Evolutionary conservation across 2,329 filamentous ascomycete species (phyloP).

Genomic region (Trichoderma sp.): DNA sequence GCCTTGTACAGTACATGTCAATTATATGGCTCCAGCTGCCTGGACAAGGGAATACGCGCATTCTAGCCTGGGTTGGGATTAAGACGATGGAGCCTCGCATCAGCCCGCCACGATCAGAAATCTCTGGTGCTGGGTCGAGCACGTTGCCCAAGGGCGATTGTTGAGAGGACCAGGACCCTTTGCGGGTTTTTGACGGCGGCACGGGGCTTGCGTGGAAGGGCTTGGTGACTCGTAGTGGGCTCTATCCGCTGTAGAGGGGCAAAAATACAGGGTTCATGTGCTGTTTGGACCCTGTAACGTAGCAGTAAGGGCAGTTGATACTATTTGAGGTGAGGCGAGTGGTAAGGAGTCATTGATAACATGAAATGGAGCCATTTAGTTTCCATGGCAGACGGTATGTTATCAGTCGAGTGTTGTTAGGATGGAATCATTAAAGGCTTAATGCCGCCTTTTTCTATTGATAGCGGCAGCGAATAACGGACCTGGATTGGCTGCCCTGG

Average conservation of each 20-base stretch:
- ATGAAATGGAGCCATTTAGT: not conserved
- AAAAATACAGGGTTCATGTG: not conserved
- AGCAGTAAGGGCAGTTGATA: not conserved
- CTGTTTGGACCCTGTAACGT: not conserved
- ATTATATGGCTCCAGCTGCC: not conserved
- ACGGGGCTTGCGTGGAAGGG: not conserved
- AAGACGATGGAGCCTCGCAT: not conserved
- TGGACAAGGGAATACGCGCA: not conserved
- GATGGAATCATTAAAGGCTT: not conserved
- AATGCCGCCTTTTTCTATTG: not conserved
- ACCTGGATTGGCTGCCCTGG: not conserved
- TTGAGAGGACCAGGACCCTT: not conserved
- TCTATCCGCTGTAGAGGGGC: not conserved
- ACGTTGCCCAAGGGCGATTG: constrained; percentile 11
- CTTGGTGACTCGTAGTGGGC: not conserved
- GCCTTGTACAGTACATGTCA: no score
- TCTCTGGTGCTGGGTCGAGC: not conserved
- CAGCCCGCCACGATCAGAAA: not conserved
- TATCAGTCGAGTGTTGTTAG: not conserved
- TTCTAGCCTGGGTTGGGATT: not conserved
- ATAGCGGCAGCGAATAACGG: not conserved
- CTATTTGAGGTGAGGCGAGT: not conserved
- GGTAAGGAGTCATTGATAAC: not conserved
- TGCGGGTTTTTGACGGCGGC: not conserved
- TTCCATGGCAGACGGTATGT: not conserved